Percentiles rank a stretch among this genome's conserved stretches.
Conservation (phyloP, 2,329 filamentous ascomycete species). For the Byssochlamys sp. region DNA sequence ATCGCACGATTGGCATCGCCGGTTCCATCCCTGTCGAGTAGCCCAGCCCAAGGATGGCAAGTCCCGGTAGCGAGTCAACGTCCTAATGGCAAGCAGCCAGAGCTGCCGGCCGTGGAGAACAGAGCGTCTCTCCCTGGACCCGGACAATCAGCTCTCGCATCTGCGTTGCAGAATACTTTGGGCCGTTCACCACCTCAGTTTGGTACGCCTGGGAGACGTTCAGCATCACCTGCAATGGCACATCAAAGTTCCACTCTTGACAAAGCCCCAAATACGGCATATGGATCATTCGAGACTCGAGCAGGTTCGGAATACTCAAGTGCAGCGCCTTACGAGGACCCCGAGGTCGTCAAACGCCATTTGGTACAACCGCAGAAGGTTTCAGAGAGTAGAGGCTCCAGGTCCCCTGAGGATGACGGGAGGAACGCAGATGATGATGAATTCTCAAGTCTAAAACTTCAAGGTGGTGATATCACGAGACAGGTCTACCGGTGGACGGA, state of each 20-base stretch:
- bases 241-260: slow-evolving; percentile 37
- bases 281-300: slow-evolving; percentile 70
- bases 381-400: slow-evolving; percentile 24
- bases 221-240: slow-evolving; percentile 48
- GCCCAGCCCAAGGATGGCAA: slow-evolving; percentile 30
- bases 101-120: slow-evolving; percentile 52
- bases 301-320: slow-evolving; percentile 38
- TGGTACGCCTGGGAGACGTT: slow-evolving; percentile 40
- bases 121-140: slow-evolving; percentile 59
- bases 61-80: slow-evolving; percentile 30
- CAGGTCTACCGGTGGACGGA: slow-evolving; percentile 96
- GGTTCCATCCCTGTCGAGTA: slow-evolving; percentile 37
- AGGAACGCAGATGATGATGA: slow-evolving; percentile 56
- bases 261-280: slow-evolving; percentile 57
- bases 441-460: slow-evolving; percentile 85
- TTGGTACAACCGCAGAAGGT: slow-evolving; percentile 59
- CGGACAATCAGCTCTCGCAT: slow-evolving; percentile 77
- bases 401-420: slow-evolving; percentile 13
- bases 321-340: slow-evolving; percentile 66
- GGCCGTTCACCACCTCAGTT: slow-evolving; percentile 41
- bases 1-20: slow-evolving; percentile 49
- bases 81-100: slow-evolving; percentile 47
- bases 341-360: slow-evolving; percentile 83
- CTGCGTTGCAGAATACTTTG: slow-evolving; percentile 68
- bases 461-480: slow-evolving; percentile 87